These are phyloP conservation scores for Ilex asprella DNA, from an alignment of 257 asterid species.

Conservation along the genomic window DNA sequence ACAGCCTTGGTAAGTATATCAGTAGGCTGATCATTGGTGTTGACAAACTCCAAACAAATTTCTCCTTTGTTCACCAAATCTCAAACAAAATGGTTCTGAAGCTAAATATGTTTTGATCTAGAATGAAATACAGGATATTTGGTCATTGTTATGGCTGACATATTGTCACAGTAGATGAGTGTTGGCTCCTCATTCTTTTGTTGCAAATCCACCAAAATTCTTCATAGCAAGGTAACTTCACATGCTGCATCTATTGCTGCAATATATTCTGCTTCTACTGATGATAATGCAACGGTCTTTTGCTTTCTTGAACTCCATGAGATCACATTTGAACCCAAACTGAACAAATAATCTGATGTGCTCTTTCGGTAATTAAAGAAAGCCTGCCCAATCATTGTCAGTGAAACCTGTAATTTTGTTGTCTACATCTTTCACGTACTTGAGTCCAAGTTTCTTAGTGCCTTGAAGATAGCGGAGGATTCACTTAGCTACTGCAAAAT, in stretches of 20 bases:
- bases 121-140: too few relatives aligned
- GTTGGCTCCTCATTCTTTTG: too few relatives aligned
- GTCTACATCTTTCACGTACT: neutral
- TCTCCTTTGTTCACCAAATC: too few relatives aligned
- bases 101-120: too few relatives aligned
- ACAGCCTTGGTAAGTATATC: too few relatives aligned
- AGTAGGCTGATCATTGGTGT: too few relatives aligned
- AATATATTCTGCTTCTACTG: neutral
- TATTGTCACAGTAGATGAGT: too few relatives aligned
- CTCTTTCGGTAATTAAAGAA: neutral
- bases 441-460: neutral
- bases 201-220: too few relatives aligned
- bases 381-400: constrained; percentile 2
- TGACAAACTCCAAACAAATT: too few relatives aligned
- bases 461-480: neutral
- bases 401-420: neutral
- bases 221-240: neutral
- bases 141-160: too few relatives aligned
- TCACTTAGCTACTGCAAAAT: neutral
- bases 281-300: neutral
- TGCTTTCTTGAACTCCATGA: neutral
- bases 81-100: too few relatives aligned
- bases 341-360: neutral
- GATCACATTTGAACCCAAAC: neutral
- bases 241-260: neutral